Evolutionary conservation across 306 rosid genomes (phyloP).

Genomic region (Trichosanthes cucumerina): DNA sequence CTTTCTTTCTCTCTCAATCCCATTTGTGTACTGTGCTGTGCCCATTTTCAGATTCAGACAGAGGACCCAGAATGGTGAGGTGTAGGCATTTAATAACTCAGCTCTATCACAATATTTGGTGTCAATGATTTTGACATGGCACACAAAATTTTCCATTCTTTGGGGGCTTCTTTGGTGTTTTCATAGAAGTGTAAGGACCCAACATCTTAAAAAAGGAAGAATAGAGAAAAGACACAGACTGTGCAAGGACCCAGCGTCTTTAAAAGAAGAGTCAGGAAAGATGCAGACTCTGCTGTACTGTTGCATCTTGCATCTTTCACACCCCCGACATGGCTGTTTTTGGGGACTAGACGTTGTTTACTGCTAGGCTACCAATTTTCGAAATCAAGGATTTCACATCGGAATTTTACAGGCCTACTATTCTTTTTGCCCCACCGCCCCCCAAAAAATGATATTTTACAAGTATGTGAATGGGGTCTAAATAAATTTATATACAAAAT

Average conservation of each 20-base stretch:
- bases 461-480: background rate
- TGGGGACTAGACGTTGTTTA: constrained; percentile 6
- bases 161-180: background rate
- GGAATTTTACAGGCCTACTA: constrained; percentile 11
- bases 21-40: background rate
- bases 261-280: constrained; percentile 2
- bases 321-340: background rate
- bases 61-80: background rate
- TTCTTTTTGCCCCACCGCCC: background rate
- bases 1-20: background rate
- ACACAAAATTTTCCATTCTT: background rate
- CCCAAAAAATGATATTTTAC: background rate
- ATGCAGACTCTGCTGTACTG: constrained; percentile 7
- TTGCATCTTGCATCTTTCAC: constrained; percentile 5
- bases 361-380: background rate
- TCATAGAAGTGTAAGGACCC: background rate
- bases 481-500: background rate
- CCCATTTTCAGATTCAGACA: background rate
- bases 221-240: background rate
- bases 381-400: background rate
- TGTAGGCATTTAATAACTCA: background rate
- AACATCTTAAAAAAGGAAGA: background rate
- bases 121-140: background rate
- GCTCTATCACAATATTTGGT: background rate
- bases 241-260: constrained; percentile 4